Evolutionary conservation across 2,329 filamentous ascomycete species (phyloP), one percentile per base, ranked within the genome.

Genomic region (Fonsecaea multimorphosa): DNA sequence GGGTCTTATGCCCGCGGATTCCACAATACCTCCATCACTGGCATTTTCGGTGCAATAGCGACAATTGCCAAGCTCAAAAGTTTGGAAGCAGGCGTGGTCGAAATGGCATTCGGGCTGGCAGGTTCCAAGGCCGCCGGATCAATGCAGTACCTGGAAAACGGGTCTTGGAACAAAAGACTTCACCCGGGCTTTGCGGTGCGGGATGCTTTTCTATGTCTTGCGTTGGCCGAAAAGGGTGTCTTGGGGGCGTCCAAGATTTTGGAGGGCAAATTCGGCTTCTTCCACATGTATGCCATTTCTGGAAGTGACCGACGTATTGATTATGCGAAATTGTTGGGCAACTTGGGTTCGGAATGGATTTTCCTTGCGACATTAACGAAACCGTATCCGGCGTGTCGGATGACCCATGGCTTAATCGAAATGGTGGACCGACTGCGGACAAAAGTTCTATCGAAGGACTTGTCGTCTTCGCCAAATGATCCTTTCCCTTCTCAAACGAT

Each of bases 131-230:
- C n/a, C n/a, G n/a, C n/a, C n/a, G n/a, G n/a, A n/a, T n/a, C n/a
- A n/a, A n/a, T n/a, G n/a, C n/a, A n/a, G n/a, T n/a, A n/a, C n/a
- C n/a, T n/a, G 59, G 75, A 75, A 0, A 77, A 78, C 60, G 76
- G 76, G 11, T 69, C 63, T 24, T 77, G 75, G 73, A 77, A 78
- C 66, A 78, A 78, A 66, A 71, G 76, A 2, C 70, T 78, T 7
- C 75, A 77, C 64, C 75, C 76, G 12, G 76, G 76, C 0, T 77
- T 78, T 67, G 75, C 76, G 1, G 75, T 73, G 5, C 74, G 77
- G 51, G 76, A 77, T 68, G 76, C 76, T 7, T 76, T 76, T 58
- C 54, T 76, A 53, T 76, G 73, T 58, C 72, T 76, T 12, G 58
- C 57, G 12, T 67, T 77, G 7, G 76, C 74, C 1, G 74, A 77